A percentile compares a stretch with the other conserved stretches of the same genome.
phyloP scores from a whole-genome alignment of 139 green algal species.

The Desmodesmus armatus region DNA sequence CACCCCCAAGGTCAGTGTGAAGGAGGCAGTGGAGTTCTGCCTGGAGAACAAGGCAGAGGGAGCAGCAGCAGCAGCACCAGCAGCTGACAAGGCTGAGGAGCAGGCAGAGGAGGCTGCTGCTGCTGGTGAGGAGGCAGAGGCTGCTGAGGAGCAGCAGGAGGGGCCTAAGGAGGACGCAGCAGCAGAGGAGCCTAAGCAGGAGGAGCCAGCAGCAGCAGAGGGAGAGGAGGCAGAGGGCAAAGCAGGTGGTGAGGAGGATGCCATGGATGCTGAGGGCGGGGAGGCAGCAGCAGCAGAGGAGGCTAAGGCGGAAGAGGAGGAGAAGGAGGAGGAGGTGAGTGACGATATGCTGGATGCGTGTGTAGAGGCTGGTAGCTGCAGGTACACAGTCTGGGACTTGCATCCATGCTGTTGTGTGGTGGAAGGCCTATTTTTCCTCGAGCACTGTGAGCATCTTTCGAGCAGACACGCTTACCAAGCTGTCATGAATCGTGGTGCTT shows the following conservation, averaged over 20 bases:
- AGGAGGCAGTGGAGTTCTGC: constrained; percentile 42
- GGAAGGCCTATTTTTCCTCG: no score
- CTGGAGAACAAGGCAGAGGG: constrained; percentile 34
- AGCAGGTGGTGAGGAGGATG: not conserved
- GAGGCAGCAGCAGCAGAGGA: not conserved
- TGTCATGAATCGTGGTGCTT: not conserved
- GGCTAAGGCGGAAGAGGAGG: not conserved
- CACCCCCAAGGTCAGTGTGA: constrained; percentile 42
- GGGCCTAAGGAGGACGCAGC: not conserved
- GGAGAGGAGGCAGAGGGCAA: not conserved
- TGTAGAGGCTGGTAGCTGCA: constrained; percentile 1
- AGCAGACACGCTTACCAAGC: not conserved
- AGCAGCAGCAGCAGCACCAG: not conserved
- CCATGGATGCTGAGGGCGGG: not conserved
- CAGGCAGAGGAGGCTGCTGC: constrained; percentile 28
- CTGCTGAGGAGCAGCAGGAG: not conserved
- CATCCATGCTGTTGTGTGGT: not conserved
- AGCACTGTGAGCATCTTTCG: no score
- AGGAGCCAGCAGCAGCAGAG: not conserved
- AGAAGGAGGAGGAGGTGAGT: not conserved
- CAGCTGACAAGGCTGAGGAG: not conserved
- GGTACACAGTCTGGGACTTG: not conserved
- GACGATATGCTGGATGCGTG: not conserved
- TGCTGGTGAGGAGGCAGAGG: constrained; percentile 6
- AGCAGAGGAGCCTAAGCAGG: not conserved